Base-by-base conservation (phyloP, 495 filamentous ascomycete species). In the Tuber melanosporum region DNA sequence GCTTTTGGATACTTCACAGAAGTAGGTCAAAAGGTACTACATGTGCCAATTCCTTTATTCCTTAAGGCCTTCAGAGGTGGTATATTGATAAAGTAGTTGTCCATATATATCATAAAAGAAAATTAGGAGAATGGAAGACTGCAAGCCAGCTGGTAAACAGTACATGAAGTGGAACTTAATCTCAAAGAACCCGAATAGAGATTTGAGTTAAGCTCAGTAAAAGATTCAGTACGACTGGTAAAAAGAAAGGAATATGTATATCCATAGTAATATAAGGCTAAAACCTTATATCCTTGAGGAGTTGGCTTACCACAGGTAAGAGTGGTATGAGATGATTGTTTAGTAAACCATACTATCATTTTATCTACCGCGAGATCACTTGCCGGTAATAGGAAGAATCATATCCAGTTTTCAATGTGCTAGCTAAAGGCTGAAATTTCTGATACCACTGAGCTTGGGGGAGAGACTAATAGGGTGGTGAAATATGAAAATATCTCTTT, bases 301-400 rank as follows among this genome's bases (percentile, higher is more conserved):
- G 73, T 79, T 9, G 49, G 71, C n/a, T 79, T 77, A 19, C 74
- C 71, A 52, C n/a, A 32, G 1, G 41, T 74, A 22, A 74, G 74
- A 8, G 74, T 71, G 20, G 71, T 76, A 74, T 79, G 62, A 20
- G 32, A 19, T 8, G n/a, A 45, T 41, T 49, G 39, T n/a, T 52
- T 74, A 5, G 75, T 74, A 70, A 77, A 77, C 42, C 41, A 45
- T 15, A 77, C 47, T 20, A 79, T 77, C 45, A 75, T 74, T 71
- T 73, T 70, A 73, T 79, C 72, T 44, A 79, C 73, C 17, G 62
- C 70, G 10, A 66, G 41, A 26, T 77, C 36, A 3, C 17, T 79
- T 20, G 72, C 22, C 43, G 72, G 75, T 12, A 76, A 45, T 52
- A 74, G 41, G 1, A 49, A 75, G 12, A 32, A 20, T 44, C 14